Conservation (phyloP, 148 eudicot genomes). For the Dianthus caryophyllus region DNA sequence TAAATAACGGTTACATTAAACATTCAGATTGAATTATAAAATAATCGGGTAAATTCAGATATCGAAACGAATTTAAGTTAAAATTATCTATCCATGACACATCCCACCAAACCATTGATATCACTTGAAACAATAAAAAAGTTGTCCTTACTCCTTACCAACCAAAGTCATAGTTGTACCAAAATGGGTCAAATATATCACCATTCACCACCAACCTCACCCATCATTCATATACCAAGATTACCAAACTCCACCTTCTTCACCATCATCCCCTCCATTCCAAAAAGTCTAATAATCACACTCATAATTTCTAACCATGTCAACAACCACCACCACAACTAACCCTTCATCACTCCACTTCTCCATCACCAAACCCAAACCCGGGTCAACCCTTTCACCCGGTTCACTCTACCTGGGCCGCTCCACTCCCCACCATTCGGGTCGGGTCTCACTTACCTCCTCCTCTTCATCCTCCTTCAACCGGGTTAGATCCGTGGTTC, state of each 20-base stretch:
- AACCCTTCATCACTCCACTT: slow-evolving; percentile 28
- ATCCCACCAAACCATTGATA: too few species aligned
- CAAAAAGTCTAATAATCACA: not conserved
- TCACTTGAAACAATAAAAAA: too few species aligned
- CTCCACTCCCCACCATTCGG: slow-evolving; percentile 5
- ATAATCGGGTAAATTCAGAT: too few species aligned
- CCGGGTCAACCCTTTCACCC: slow-evolving; percentile 27
- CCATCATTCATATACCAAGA: not conserved
- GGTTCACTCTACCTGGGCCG: not conserved
- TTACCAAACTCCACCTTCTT: not conserved
- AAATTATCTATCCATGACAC: too few species aligned
- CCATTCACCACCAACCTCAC: not conserved
- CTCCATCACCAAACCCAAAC: slow-evolving; percentile 11
- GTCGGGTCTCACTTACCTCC: slow-evolving; percentile 6
- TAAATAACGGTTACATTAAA: too few species aligned
- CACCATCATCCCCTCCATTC: slow-evolving; percentile 19
- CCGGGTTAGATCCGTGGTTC: slow-evolving; percentile 27
- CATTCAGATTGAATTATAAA: too few species aligned
- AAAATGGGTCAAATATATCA: too few species aligned
- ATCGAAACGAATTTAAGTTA: too few species aligned
- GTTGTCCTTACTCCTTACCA: too few species aligned
- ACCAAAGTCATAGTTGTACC: too few species aligned
- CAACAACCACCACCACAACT: slow-evolving; percentile 31
- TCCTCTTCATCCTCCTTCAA: not conserved
- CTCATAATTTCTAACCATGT: not conserved